Evolutionary conservation across 2,329 filamentous ascomycete species (phyloP), one percentile per base, ranked within the genome.

Genomic region (Clonostachys rhizophaga): DNA sequence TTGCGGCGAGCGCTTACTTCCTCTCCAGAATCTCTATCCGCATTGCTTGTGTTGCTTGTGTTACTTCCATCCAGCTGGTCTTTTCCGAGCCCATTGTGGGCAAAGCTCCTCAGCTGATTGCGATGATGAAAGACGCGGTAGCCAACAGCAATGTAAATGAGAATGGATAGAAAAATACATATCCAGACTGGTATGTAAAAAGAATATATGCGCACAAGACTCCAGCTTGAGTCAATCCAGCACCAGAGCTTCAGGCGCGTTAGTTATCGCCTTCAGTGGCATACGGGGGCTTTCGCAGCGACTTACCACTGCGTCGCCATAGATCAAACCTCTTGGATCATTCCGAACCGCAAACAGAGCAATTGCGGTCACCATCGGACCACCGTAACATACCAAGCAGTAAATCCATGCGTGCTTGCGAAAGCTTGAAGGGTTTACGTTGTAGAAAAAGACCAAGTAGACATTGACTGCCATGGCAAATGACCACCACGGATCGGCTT

Each of bases 381-480:
- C 56, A 0, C 87, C 87, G 49, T 90, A 92, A 60, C 86, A 89
- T 42, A 83, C 63, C 1, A 82, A 40, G 18, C 83, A 74, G 59
- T 92, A 92, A 43, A 81, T 75, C 76, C 84, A 87, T 45, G 84
- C 75, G 57, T 87, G 87, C 44, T 79, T 78, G 14, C 79, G 75
- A 57, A 90, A 89, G 45, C 83, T 80, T 2, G 81, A 81, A 1
- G 78, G 77, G 43, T 74, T 74, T 10, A 74, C 75, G 16, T 76
- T 72, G 57, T 70, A 70, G 63, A 81, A 82, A 57, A 83, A 81
- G 39, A 82, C 78, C 44, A 91, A 74, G 59, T 85, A 89, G 47
- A 92, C 88, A 53, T 92, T 92, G 56, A 86, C 74, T 1, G 88
- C 86, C 87, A 92, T 92, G 51, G 85, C 86, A 54, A 90, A 81